These are phyloP conservation scores for Penicillium maclennaniae DNA, from an alignment of 495 filamentous ascomycete species.

Conservation along the genomic window DNA sequence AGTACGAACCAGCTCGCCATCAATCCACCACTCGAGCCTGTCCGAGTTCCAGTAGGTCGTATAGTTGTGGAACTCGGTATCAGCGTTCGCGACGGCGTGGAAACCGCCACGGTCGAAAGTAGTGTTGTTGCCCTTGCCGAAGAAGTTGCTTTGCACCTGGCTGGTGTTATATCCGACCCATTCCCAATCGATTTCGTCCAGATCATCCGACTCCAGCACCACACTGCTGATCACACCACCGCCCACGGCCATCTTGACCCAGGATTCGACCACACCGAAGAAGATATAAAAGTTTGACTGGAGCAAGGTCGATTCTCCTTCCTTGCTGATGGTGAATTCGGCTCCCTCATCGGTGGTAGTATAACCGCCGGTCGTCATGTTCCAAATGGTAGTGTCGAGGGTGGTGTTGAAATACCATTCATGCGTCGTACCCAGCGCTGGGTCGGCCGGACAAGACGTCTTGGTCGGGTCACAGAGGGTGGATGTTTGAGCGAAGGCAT, in stretches of 20 bases:
- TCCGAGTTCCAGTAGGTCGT: slow-evolving; percentile 81
- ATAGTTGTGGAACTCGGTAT: slow-evolving; percentile 76
- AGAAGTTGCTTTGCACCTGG: slow-evolving; percentile 87
- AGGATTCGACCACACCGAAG: slow-evolving; percentile 72
- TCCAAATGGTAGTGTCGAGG: slow-evolving; percentile 54
- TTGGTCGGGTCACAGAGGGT: slow-evolving; percentile 67
- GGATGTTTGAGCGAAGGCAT: slow-evolving; percentile 38
- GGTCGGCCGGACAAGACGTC: slow-evolving; percentile 59
- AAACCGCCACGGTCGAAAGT: slow-evolving; percentile 69
- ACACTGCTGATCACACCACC: slow-evolving; percentile 76
- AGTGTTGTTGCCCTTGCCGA: slow-evolving; percentile 76
- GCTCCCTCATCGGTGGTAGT: slow-evolving; percentile 48
- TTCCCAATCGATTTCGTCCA: slow-evolving; percentile 93
- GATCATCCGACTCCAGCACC: slow-evolving; percentile 81
- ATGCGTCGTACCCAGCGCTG: slow-evolving; percentile 58
- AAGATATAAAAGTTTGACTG: slow-evolving; percentile 77
- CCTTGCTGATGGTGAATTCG: slow-evolving; percentile 64
- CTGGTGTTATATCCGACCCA: slow-evolving; percentile 52
- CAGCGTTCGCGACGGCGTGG: slow-evolving; percentile 55
- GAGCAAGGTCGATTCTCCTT: slow-evolving; percentile 58
- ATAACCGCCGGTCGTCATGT: slow-evolving; percentile 57
- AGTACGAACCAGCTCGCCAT: slow-evolving; percentile 65
- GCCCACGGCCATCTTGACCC: slow-evolving; percentile 67
- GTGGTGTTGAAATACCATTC: slow-evolving; percentile 61
- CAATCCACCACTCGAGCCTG: slow-evolving; percentile 78